Percentiles rank a stretch among this genome's conserved stretches.
Conservation (phyloP, 1,139 yeast species). For the Lodderomyces margitis region DNA sequence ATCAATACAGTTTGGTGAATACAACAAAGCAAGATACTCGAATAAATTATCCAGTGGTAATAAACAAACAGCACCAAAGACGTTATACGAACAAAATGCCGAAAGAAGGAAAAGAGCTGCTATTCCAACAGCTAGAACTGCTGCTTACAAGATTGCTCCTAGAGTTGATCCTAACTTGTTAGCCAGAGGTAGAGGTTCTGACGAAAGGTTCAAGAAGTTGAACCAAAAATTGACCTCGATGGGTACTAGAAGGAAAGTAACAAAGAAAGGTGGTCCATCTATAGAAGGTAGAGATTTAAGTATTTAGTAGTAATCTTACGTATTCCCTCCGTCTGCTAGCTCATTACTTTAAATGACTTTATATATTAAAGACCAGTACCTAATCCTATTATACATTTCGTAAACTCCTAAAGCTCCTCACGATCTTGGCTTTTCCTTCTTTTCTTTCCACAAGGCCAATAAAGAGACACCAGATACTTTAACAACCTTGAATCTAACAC, state of each 20-base stretch:
- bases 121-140: slow-evolving; percentile 84
- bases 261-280: slow-evolving; percentile 69
- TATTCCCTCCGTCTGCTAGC: neutral
- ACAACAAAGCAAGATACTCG: slow-evolving; percentile 58
- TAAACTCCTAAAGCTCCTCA: slow-evolving; percentile 32
- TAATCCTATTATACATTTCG: slow-evolving; percentile 1
- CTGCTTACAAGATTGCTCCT: slow-evolving; percentile 91
- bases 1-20: slow-evolving; percentile 66
- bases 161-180: slow-evolving; percentile 54
- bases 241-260: slow-evolving; percentile 45
- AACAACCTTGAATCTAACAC: slow-evolving; percentile 99
- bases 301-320: slow-evolving; percentile 2
- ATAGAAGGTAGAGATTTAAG: slow-evolving; percentile 74
- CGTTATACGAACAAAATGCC: slow-evolving; percentile 88
- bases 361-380: neutral
- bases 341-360: neutral
- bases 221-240: slow-evolving; percentile 52
- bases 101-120: slow-evolving; percentile 92
- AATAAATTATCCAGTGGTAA: slow-evolving; percentile 44
- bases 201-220: slow-evolving; percentile 77
- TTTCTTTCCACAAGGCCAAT: slow-evolving; percentile 99
- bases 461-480: slow-evolving; percentile 99
- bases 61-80: slow-evolving; percentile 43
- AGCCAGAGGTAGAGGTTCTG: slow-evolving; percentile 48
- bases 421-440: slow-evolving; percentile 99